phyloP scores from a whole-genome alignment of 768 basidiomycete genomes.

The Kwoniella europaea region DNA sequence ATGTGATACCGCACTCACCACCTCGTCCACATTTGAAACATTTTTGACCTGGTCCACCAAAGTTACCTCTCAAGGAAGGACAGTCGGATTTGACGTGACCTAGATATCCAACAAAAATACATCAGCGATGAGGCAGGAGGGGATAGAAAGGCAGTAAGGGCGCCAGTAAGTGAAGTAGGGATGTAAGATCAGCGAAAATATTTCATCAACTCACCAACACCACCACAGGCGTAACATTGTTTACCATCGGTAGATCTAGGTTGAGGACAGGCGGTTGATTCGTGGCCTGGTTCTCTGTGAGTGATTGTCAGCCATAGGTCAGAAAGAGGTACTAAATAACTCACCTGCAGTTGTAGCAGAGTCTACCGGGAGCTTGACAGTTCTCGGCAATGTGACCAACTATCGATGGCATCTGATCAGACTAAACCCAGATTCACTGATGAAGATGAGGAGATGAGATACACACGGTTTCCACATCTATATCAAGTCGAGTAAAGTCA shows the following conservation, averaged over 20 bases:
- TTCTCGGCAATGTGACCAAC: constrained; percentile 94
- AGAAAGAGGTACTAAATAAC: constrained; percentile 6
- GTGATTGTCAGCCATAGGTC: not conserved
- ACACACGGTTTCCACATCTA: constrained; percentile 84
- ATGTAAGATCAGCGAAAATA: too few species aligned
- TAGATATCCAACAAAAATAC: too few species aligned
- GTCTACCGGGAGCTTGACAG: constrained; percentile 81
- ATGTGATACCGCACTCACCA: constrained; percentile 70
- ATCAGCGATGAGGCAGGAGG: too few species aligned
- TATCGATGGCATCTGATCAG: constrained; percentile 53
- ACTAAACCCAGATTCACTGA: constrained; percentile 31
- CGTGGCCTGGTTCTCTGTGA: constrained; percentile 80
- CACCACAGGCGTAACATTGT: constrained; percentile 92
- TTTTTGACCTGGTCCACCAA: constrained; percentile 63
- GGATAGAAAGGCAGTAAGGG: too few species aligned
- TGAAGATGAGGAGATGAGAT: constrained; percentile 11
- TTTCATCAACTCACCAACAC: constrained; percentile 81
- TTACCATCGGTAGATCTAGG: constrained; percentile 81
- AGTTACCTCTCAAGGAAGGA: constrained; percentile 39
- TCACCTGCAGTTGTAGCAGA: constrained; percentile 84
- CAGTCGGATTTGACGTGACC: constrained; percentile 55
- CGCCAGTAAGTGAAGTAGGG: too few species aligned
- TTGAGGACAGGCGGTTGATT: constrained; percentile 82
- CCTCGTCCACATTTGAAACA: constrained; percentile 88
- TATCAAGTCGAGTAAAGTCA: constrained; percentile 48